Evolutionary conservation across 306 rosid genomes (phyloP), one percentile per base, ranked within the genome.

Genomic region (Canavalia ensiformis): DNA sequence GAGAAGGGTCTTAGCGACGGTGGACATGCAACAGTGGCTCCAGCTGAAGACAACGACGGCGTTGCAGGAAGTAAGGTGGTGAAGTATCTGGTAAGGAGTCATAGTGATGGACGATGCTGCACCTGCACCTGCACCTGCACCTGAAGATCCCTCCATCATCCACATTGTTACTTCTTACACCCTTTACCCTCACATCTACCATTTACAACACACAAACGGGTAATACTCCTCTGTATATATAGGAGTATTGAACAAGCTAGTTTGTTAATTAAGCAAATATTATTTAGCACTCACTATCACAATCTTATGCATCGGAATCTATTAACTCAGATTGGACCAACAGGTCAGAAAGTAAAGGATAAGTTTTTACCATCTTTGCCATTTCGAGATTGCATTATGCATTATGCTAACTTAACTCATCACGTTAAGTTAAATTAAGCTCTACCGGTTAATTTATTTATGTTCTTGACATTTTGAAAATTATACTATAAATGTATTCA

Each of bases 41-140:
- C 77, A 76, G 89, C 97, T 90, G 88, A 94, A 94, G 7, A 94
- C 88, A 7, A 94, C 98, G 28, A 94, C 98, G 5, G 94, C 86
- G 76, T 89, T 90, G 85, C 87, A 81, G 12, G 89, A 83, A 0
- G 90, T 92, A 1, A 94, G 82, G 37, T 82, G 82, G 4, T 85
- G 66, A 56, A 94, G 87, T 68, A 73, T 77, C 84, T 90, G 91
- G 28, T 77, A 87, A 1, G 90, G 83, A 12, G 46, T 81, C 49
- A 42, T 12, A 18, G 25, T 18, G 25, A 18, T 18, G 25, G 25
- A 18, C 52, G 49, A 5, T 68, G 25, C 50, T 44, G 73, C 34
- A 0, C 5, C 2, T 28, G 73, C 42, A 25, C 50, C 46, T 6
- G 63, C 41, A 49, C 76, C 2, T 28, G 73, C 42, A 25, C 50